Percentiles rank a stretch among this genome's conserved stretches.
Conservation (phyloP, 202 grass and related monocot species). For the Panicum hallii region DNA sequence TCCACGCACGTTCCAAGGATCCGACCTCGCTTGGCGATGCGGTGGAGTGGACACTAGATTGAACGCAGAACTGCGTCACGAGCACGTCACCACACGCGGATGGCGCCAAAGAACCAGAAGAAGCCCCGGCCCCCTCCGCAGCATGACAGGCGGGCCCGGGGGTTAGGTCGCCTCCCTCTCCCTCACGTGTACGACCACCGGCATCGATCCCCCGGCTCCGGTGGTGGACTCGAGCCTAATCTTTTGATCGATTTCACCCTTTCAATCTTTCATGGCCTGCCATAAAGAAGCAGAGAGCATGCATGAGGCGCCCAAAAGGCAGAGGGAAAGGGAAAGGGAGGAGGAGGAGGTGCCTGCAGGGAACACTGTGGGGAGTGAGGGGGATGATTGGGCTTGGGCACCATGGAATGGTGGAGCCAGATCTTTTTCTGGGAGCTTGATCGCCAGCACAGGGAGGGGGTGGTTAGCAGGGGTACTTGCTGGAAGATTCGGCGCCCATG, state of each 20-base stretch:
- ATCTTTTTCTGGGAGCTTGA: slow-evolving; percentile 27
- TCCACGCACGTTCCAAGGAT: slow-evolving; percentile 8
- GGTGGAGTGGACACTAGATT: slow-evolving; percentile 8
- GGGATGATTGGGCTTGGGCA: slow-evolving; percentile 32
- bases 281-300: slow-evolving; percentile 36
- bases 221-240: slow-evolving; percentile 40
- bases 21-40: neutral
- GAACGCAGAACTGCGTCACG: slow-evolving; percentile 50
- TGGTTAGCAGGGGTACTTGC: slow-evolving; percentile 22
- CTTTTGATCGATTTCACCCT: neutral
- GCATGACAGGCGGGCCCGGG: slow-evolving; percentile 33
- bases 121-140: neutral
- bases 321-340: neutral
- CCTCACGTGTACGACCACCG: slow-evolving; percentile 41
- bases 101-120: slow-evolving; percentile 13
- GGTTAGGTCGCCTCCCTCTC: neutral
- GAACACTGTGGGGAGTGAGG: neutral
- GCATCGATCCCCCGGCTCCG: neutral
- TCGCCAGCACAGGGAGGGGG: neutral
- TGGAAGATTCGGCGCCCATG: slow-evolving; percentile 32
- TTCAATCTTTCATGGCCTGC: slow-evolving; percentile 37
- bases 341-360: neutral
- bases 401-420: slow-evolving; percentile 19
- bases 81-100: slow-evolving; percentile 34
- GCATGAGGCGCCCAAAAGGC: slow-evolving; percentile 31